Conservation (phyloP, 2,329 filamentous ascomycete genomes). For the Monilinia aucupariae region DNA sequence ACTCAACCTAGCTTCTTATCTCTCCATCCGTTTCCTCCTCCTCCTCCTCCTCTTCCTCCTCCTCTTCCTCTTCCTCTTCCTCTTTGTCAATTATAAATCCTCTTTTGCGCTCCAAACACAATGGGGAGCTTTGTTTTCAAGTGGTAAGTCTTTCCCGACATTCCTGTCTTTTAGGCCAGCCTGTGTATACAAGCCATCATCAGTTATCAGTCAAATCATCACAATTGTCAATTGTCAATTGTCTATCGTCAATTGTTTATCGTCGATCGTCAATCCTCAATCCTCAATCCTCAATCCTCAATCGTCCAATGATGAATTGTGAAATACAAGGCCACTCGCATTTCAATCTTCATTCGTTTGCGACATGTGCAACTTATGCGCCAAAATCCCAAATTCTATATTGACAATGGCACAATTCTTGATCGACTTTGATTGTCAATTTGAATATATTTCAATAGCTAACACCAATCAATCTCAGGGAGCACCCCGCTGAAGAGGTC, state of each 20-base stretch:
- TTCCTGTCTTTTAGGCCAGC: background rate
- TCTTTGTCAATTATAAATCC: no score
- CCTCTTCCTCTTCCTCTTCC: no score
- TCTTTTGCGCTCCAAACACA: slow-evolving; percentile 23
- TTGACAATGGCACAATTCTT: background rate
- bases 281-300: no score
- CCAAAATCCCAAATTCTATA: background rate
- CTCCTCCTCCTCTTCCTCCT: no score
- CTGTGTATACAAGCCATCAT: no score
- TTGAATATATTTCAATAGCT: background rate
- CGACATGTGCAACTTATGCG: background rate
- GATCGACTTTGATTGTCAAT: background rate
- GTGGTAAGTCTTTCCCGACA: slow-evolving; percentile 31
- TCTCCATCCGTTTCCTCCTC: background rate
- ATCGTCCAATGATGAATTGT: slow-evolving; percentile 5
- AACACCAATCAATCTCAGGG: slow-evolving; percentile 49
- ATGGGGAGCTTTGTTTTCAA: slow-evolving; percentile 38
- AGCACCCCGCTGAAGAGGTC: slow-evolving; percentile 74
- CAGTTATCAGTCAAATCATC: no score
- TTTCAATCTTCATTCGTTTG: background rate
- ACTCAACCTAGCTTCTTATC: background rate
- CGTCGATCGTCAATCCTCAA: no score
- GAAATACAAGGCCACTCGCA: background rate
- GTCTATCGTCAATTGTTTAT: background rate
- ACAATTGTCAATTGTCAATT: no score